Percentiles rank a stretch among this genome's conserved stretches.
Conservation (phyloP, 2,329 filamentous ascomycete species). For the Alternaria brassicae region DNA sequence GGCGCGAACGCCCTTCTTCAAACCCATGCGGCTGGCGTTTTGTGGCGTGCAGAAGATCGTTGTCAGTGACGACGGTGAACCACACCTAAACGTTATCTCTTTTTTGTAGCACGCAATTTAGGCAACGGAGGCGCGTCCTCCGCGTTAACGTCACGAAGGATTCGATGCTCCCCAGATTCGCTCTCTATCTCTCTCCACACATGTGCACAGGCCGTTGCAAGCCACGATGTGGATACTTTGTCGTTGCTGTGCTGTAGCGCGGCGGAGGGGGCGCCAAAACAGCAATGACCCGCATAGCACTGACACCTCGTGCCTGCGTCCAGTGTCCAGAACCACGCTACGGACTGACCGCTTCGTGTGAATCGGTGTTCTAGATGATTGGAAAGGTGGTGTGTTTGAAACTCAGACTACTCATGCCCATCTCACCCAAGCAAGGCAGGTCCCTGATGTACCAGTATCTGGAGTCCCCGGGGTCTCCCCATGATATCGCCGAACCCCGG, state of each 20-base stretch:
- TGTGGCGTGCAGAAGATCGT: neutral
- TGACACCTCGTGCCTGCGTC: constrained; percentile 8
- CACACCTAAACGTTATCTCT: neutral
- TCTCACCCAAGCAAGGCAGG: neutral
- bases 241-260: neutral
- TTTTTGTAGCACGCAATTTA: neutral
- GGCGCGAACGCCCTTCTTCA: constrained; percentile 5
- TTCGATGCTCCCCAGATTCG: constrained; percentile 9
- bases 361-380: neutral
- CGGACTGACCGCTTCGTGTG: constrained; percentile 3
- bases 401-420: neutral
- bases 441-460: constrained; percentile 5
- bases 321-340: neutral
- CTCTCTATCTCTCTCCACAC: neutral
- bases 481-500: constrained; percentile 15
- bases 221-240: constrained; percentile 6
- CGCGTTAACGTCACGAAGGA: constrained; percentile 3
- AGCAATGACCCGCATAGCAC: constrained; percentile 4
- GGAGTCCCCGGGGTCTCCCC: constrained; percentile 6
- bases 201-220: constrained; percentile 5
- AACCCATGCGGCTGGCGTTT: neutral
- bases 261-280: neutral
- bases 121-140: constrained; percentile 11
- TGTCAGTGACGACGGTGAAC: neutral
- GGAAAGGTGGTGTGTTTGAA: neutral